Percentiles rank a stretch among this genome's conserved stretches.
phyloP scores from a whole-genome alignment of 208 protist genomes.

The Porcisia hertigi region DNA sequence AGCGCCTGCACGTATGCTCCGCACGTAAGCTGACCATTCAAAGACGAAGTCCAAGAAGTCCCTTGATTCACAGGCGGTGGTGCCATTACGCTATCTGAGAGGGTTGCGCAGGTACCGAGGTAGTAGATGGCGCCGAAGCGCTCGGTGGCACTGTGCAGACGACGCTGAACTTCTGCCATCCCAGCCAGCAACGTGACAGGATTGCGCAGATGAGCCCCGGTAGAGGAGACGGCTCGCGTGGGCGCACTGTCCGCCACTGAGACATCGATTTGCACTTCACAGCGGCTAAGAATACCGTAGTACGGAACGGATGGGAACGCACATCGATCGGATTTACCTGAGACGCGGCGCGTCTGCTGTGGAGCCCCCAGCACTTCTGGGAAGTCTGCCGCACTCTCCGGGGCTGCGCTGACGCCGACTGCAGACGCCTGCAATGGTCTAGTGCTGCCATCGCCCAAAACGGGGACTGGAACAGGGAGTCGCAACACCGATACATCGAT shows the following conservation, averaged over 20 bases:
- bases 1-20: conserved; percentile 29
- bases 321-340: neutral
- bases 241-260: neutral
- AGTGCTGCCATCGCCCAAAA: neutral
- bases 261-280: conserved; percentile 46
- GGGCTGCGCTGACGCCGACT: neutral
- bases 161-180: conserved; percentile 27
- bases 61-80: neutral
- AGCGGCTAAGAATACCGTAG: conserved; percentile 46
- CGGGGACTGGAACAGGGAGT: neutral
- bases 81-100: conserved; percentile 8
- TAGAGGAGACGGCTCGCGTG: neutral
- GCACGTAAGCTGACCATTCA: conserved; percentile 13
- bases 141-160: conserved; percentile 14
- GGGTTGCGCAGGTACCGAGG: conserved; percentile 28
- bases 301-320: conserved; percentile 50
- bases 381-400: neutral
- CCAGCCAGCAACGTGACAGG: conserved; percentile 2
- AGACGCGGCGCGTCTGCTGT: neutral
- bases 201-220: conserved; percentile 6
- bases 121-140: conserved; percentile 41
- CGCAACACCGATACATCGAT: neutral
- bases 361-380: neutral
- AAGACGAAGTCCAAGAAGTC: neutral
- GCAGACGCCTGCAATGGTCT: neutral